Evolutionary conservation across 805 yeast genomes (phyloP).

Genomic region (Grigorovia humatica): DNA sequence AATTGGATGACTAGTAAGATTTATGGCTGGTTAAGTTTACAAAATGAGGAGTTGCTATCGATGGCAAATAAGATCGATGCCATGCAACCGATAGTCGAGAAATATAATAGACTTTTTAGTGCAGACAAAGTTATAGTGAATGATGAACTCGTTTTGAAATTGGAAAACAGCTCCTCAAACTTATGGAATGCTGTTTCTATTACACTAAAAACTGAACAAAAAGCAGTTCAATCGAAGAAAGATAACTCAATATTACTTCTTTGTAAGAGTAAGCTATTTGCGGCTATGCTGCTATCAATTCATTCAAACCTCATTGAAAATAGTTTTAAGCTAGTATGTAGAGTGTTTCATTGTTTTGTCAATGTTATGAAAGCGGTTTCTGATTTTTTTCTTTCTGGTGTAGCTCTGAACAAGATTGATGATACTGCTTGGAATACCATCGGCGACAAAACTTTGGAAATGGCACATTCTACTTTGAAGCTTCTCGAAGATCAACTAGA

Average conservation of each 20-base stretch:
- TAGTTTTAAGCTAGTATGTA: background rate
- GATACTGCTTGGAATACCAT: conserved; percentile 5
- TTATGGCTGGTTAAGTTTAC: background rate
- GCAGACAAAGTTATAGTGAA: conserved; percentile 13
- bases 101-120: conserved; percentile 23
- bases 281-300: conserved; percentile 23
- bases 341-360: conserved; percentile 27
- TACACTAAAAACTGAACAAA: conserved; percentile 15
- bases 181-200: conserved; percentile 32
- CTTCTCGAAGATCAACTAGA: conserved; percentile 13
- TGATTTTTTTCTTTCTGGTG: conserved; percentile 13
- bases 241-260: conserved; percentile 6
- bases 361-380: conserved; percentile 22
- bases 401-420: background rate
- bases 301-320: background rate
- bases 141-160: conserved; percentile 11
- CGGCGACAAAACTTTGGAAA: conserved; percentile 13
- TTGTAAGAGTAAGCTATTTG: conserved; percentile 22
- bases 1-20: conserved; percentile 15
- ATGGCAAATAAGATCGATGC: conserved; percentile 14
- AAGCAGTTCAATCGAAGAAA: background rate
- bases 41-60: background rate
- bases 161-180: conserved; percentile 26
- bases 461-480: conserved; percentile 18
- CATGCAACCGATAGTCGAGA: conserved; percentile 26